Evolutionary conservation across 2,329 filamentous ascomycete genomes (phyloP), one percentile per base, ranked within the genome.

Genomic region (Xylariaceae sp.): DNA sequence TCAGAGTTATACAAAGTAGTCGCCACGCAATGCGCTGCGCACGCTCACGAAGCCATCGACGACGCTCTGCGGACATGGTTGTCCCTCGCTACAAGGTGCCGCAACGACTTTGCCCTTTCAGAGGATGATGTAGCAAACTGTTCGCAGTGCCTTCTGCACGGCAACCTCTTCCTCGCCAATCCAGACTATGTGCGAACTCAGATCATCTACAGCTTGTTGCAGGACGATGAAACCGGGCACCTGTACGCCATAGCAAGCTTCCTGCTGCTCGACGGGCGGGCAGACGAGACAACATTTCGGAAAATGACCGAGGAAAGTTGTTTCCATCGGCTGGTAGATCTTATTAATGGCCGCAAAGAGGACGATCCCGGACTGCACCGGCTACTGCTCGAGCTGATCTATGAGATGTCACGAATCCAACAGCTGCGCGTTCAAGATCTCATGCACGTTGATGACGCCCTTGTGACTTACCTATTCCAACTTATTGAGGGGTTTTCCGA

Each of bases 321-420:
- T 59, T 99, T 99, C 70, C 80, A 87, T 29, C 83, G 92, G 26
- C 77, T 99, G 36, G 77, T 97, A 26, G 91, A 96, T 59, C 77
- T 99, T 61, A 87, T 97, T 57, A 82, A 87, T 66, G 80, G 77
- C 36, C 81, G 82, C 57, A 81, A 80, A 60, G 81, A 87, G 32
- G 78, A 84, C 39, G 88, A 92, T 67, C 80, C 83, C 20, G 81
- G 84, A 46, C 77, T 97, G 56, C 91, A 97, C 73, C 85, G 88
- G 29, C 75, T 94, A 57, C 77, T 97, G 46, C 79, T 99, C 65
- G 89, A 97, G 72, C 77, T 99, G 51, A 81, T 97, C 69, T 99
- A 96, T 73, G 94, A 97, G 77, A 97, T 97, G 89, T 92, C 91
- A 37, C 84, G 95, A 56, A 91, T 97, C 70, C 92, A 97, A 72